Percentiles rank a stretch among this genome's conserved stretches.
Conservation (phyloP, 768 basidiomycete genomes). For the Solioccasus polychromus region DNA sequence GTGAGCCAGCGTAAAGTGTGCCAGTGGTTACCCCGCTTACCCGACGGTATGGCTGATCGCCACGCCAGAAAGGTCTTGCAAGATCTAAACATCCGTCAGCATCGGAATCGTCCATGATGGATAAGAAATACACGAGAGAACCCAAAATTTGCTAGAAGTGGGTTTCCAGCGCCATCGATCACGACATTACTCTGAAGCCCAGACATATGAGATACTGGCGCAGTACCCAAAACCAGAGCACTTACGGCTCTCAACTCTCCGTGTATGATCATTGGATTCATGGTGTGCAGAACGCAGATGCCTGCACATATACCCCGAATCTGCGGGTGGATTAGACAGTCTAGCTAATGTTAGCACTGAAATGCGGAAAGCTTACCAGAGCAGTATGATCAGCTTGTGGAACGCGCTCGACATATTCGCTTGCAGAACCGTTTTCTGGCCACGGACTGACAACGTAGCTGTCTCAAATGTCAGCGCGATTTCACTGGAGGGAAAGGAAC, state of each 20-base stretch:
- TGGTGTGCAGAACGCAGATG: constrained; percentile 46
- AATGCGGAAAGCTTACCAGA: constrained; percentile 40
- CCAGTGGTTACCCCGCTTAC: constrained; percentile 14
- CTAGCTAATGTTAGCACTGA: background rate
- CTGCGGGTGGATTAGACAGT: constrained; percentile 26
- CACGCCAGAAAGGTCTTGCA: constrained; percentile 55
- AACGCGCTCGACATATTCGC: constrained; percentile 43
- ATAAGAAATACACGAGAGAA: constrained; percentile 43
- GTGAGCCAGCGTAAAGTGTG: background rate
- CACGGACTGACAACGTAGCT: constrained; percentile 61
- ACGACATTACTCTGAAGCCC: constrained; percentile 49
- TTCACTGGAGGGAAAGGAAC: constrained; percentile 9
- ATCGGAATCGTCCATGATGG: background rate
- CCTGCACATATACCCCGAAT: constrained; percentile 46
- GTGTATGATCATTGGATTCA: constrained; percentile 51
- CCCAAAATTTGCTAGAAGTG: constrained; percentile 57
- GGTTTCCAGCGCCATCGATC: constrained; percentile 42
- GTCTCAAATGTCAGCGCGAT: constrained; percentile 3
- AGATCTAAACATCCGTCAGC: constrained; percentile 36
- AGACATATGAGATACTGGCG: background rate
- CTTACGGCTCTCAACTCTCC: constrained; percentile 53
- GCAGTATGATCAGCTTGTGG: constrained; percentile 41
- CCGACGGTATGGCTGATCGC: constrained; percentile 50
- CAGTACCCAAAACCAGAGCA: background rate
- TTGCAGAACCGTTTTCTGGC: constrained; percentile 49